Evolutionary conservation across 1,284 basidiomycete species (phyloP).

Genomic region (Cryptococcus sp.): DNA sequence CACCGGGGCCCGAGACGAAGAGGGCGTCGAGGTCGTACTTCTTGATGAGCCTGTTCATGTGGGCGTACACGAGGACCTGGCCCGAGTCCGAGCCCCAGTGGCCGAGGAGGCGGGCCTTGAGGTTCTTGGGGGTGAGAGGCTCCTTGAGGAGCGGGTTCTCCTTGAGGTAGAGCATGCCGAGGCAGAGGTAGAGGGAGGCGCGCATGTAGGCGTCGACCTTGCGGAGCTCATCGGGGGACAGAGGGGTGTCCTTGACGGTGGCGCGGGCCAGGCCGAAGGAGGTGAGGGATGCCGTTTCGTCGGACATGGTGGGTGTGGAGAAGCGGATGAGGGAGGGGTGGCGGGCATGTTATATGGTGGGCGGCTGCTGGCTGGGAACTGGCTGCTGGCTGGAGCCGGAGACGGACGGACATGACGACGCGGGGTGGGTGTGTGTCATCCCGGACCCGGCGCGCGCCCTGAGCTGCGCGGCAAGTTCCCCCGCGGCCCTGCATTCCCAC

Average conservation of each 20-base stretch:
- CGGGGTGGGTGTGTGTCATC: too few relatives aligned
- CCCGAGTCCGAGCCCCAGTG: slow-evolving; percentile 58
- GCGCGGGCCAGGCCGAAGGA: slow-evolving; percentile 31
- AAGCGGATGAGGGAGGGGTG: background rate
- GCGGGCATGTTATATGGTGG: background rate
- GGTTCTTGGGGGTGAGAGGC: slow-evolving; percentile 60
- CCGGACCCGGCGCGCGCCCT: too few relatives aligned
- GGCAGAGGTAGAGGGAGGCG: slow-evolving; percentile 39
- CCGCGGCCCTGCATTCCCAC: too few relatives aligned
- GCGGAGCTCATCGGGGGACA: slow-evolving; percentile 33
- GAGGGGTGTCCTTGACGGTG: slow-evolving; percentile 27
- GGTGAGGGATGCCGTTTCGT: slow-evolving; percentile 10
- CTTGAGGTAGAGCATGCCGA: slow-evolving; percentile 67
- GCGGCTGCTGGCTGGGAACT: too few relatives aligned
- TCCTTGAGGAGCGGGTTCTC: slow-evolving; percentile 67
- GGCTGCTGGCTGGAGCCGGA: background rate
- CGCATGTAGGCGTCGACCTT: slow-evolving; percentile 38
- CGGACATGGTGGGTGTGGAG: slow-evolving; percentile 5
- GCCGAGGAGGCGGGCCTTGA: slow-evolving; percentile 73
- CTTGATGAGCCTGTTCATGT: slow-evolving; percentile 68
- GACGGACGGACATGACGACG: too few relatives aligned
- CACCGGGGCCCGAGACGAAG: slow-evolving; percentile 56
- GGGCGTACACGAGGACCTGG: slow-evolving; percentile 71
- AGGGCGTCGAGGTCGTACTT: slow-evolving; percentile 51
- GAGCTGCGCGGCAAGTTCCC: too few relatives aligned